Evolutionary conservation across 2,329 filamentous ascomycete genomes (phyloP), one percentile per base, ranked within the genome.

Genomic region (Cyphellophora europaea): DNA sequence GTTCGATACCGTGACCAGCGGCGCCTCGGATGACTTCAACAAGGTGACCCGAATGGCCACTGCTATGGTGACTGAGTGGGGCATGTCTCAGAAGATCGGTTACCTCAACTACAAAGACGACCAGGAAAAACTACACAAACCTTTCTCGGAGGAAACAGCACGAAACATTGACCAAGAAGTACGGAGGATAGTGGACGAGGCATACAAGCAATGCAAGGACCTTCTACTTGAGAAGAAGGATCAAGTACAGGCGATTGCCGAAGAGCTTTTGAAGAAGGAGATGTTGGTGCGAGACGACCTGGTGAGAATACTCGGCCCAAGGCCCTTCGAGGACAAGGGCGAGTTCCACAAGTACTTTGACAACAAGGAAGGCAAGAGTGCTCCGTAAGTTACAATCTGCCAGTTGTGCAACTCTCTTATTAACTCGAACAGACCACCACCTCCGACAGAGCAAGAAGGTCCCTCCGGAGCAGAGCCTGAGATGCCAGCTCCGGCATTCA

Each of bases 41-140:
- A 98, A 98, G 66, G 91, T 96, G 27, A 95, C 91, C 2, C 76
- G 79, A 37, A 89, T 95, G 82, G 93, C 91, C 3, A 93, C 84
- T 12, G 81, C 83, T 43, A 98, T 98, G 91, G 91, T 98, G 18
- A 98, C 89, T n/a, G 85, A 94, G 59, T 98, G 87, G 80, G 91
- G 91, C 49, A 98, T 98, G 91, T 93, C 83, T 27, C 76, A 84
- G 48, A 93, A 93, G 65, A 80, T 98, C 30, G 89, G 89, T 18
- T 88, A 88, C 45, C 71, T 98, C 44, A 83, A 93, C 68, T 98
- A 89, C 60, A 82, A 91, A 51, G 75, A 81, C 48, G 82, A 86
- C 53, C 74, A 82, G 44, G 82, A 84, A 56, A 79, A 84, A 53
- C 64, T 95, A 40, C 79, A 88, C 56, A 98, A 98, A 68, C 91